These are phyloP conservation scores for Talaromyces sp. DNA, from an alignment of 2,329 filamentous ascomycete species.

Conservation along the genomic window DNA sequence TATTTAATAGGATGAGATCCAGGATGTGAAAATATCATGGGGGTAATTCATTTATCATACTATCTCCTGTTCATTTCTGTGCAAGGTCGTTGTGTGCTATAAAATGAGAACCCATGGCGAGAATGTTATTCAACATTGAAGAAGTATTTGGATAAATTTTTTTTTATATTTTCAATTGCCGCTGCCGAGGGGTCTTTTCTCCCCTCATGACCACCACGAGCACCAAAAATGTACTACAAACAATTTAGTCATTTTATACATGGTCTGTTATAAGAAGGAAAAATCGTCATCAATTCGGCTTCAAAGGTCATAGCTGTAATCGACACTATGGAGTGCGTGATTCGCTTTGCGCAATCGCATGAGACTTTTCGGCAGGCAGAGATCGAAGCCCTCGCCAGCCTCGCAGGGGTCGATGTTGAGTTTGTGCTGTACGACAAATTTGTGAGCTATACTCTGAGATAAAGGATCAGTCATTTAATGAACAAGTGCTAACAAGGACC, in stretches of 20 bases:
- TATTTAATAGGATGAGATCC: too few relatives aligned
- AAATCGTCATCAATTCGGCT: too few relatives aligned
- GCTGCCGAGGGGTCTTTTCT: background rate
- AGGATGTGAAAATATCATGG: too few relatives aligned
- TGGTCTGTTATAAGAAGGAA: background rate
- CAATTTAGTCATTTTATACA: background rate
- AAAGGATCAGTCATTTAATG: background rate
- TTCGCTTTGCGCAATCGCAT: conserved; percentile 85
- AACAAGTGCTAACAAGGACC: conserved; percentile 1
- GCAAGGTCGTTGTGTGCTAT: background rate
- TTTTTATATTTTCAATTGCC: conserved; percentile 15
- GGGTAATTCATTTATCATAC: too few relatives aligned
- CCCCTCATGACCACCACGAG: background rate
- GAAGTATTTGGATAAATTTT: background rate
- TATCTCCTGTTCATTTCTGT: too few relatives aligned
- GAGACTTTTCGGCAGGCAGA: conserved; percentile 88
- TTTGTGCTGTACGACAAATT: conserved; percentile 71
- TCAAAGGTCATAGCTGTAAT: background rate
- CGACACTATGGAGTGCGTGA: conserved; percentile 67
- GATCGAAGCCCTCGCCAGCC: conserved; percentile 70
- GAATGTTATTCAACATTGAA: background rate
- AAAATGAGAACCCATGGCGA: background rate
- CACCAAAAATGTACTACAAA: background rate
- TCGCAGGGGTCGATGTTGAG: conserved; percentile 65
- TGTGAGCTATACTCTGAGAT: conserved; percentile 51